A percentile compares a stretch with the other conserved stretches of the same genome.
These are phyloP conservation scores for Arabidopsis arenosa DNA, from an alignment of 345 rosid species.

Conservation along the genomic window DNA sequence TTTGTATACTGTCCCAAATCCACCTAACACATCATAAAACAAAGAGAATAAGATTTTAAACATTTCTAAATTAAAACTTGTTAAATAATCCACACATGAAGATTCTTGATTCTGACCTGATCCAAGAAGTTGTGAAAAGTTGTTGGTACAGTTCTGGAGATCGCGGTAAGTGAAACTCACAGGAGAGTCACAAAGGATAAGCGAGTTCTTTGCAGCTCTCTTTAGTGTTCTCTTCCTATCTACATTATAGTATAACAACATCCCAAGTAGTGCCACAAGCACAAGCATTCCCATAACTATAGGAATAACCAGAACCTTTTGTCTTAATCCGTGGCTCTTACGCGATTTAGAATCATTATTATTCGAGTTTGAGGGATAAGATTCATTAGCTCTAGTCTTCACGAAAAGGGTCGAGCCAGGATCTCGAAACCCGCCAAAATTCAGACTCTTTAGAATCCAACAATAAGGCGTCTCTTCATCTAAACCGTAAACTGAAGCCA, in stretches of 20 bases:
- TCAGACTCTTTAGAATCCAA: slow-evolving; percentile 74
- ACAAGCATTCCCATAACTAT: slow-evolving; percentile 64
- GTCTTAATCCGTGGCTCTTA: slow-evolving; percentile 34
- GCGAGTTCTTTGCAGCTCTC: slow-evolving; percentile 58
- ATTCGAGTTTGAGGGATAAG: slow-evolving; percentile 38
- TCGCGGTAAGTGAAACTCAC: slow-evolving; percentile 71
- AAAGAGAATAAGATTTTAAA: not conserved
- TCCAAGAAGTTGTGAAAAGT: slow-evolving; percentile 79
- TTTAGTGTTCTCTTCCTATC: slow-evolving; percentile 60
- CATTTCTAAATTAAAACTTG: not conserved
- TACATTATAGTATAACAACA: slow-evolving; percentile 67
- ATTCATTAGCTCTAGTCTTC: slow-evolving; percentile 60
- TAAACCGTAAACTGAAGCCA: slow-evolving; percentile 88
- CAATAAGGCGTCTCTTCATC: slow-evolving; percentile 91
- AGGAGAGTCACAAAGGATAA: slow-evolving; percentile 70
- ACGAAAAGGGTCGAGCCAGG: slow-evolving; percentile 78
- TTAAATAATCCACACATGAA: not conserved
- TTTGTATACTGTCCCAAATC: slow-evolving; percentile 80
- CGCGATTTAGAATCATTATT: slow-evolving; percentile 15
- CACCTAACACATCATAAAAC: slow-evolving; percentile 50
- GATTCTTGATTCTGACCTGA: slow-evolving; percentile 55
- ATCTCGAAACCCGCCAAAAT: slow-evolving; percentile 84
- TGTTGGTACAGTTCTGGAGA: slow-evolving; percentile 66
- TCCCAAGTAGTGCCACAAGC: slow-evolving; percentile 65
- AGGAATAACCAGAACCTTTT: slow-evolving; percentile 66